phyloP scores from a whole-genome alignment of 257 asterid species.

The Nicotiana tomentosiformis region DNA sequence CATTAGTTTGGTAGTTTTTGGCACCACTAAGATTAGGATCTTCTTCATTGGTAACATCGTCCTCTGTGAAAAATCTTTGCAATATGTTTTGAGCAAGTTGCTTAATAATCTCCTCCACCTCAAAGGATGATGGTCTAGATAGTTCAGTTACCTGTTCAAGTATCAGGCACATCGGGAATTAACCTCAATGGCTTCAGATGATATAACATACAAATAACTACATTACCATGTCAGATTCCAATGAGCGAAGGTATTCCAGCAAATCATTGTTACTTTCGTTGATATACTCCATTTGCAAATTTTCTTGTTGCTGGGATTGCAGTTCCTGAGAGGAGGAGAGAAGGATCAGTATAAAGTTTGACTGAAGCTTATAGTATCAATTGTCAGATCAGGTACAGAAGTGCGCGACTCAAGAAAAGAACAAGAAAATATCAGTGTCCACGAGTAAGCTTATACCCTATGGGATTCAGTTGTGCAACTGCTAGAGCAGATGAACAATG shows the following conservation, averaged over 20 bases:
- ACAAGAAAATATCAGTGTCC: background rate
- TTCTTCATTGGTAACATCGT: slow-evolving; percentile 25
- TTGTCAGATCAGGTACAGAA: background rate
- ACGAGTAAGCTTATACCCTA: background rate
- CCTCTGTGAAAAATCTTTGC: slow-evolving; percentile 57
- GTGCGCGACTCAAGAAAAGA: background rate
- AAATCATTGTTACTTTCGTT: slow-evolving; percentile 60
- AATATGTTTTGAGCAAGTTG: slow-evolving; percentile 75
- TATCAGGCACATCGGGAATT: background rate
- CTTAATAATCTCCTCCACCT: slow-evolving; percentile 87
- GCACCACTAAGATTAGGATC: slow-evolving; percentile 30
- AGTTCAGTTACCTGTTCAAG: slow-evolving; percentile 67
- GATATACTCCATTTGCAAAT: slow-evolving; percentile 51
- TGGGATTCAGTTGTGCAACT: background rate
- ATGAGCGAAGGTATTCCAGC: slow-evolving; percentile 76
- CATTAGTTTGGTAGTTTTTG: slow-evolving; percentile 26
- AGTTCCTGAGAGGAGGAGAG: slow-evolving; percentile 50
- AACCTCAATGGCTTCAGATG: background rate
- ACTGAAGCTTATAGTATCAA: background rate
- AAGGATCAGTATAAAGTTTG: background rate
- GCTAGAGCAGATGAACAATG: background rate
- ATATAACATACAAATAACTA: background rate
- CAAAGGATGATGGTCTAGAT: slow-evolving; percentile 80
- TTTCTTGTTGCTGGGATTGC: slow-evolving; percentile 50
- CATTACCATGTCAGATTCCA: slow-evolving; percentile 88